Evolutionary conservation across 257 asterid genomes (phyloP).

Genomic region (Capsicum chinense): DNA sequence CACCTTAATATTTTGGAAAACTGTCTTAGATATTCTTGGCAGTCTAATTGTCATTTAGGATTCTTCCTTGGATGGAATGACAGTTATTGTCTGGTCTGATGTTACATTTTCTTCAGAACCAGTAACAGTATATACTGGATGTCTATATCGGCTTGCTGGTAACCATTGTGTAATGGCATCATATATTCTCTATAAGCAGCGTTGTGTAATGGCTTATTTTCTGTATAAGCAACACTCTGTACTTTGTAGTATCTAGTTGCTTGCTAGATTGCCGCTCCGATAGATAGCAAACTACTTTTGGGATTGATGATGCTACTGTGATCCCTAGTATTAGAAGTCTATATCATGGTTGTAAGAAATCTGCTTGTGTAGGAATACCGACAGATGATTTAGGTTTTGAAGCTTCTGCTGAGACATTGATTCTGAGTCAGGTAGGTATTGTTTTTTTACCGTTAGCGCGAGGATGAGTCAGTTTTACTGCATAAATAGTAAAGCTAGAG

Average conservation of each 20-base stretch:
- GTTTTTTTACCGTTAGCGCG: background rate
- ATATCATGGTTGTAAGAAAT: background rate
- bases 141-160: background rate
- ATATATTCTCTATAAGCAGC: background rate
- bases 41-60: background rate
- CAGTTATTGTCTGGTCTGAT: background rate
- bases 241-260: conserved; percentile 5
- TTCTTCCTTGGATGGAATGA: conserved; percentile 3
- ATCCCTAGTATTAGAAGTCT: background rate
- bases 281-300: background rate
- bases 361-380: background rate
- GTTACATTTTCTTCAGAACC: conserved; percentile 19
- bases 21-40: background rate
- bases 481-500: background rate
- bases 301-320: background rate
- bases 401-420: background rate
- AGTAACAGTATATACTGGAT: conserved; percentile 8
- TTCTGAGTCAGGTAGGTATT: background rate
- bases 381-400: background rate
- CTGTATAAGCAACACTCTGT: conserved; percentile 2
- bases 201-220: background rate
- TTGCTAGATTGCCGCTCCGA: background rate
- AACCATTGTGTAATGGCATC: background rate
- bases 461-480: background rate
- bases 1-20: background rate